Evolutionary conservation across 2,329 filamentous ascomycete genomes (phyloP), one percentile per base, ranked within the genome.

Genomic region (Pestalotiopsis sp.): DNA sequence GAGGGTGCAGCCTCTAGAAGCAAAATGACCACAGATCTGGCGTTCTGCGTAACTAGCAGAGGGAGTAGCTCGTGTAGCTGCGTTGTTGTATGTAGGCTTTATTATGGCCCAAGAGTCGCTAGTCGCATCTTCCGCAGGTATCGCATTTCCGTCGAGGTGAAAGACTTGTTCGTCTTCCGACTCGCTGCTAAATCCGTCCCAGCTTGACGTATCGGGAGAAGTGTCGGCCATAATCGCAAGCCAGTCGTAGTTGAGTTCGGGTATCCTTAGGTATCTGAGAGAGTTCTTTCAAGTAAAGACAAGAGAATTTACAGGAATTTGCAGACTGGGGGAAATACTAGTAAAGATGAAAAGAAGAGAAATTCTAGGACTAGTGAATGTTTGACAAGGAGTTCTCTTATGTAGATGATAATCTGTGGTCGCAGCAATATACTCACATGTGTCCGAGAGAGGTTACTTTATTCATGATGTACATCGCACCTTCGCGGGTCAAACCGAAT

Each of bases 161-260:
- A 57, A 65, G 17, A 52, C 11, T 14, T 55, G 63, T 25, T 65
- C 36, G 13, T 65, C 63, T n/a, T 57, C 49, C 25, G 59, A 61
- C 7, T 39, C 31, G 27, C 17, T 11, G 13, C 45, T 45, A 20
- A 65, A 17, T 20, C 57, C 45, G 14, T 55, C 63, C 63, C 63
- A 65, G 12, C 20, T 25, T 27, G 63, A 65, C 20, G 57, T 14
- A 17, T 55, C 49, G 23, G 63, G 63, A 13, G 45, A 55, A 23
- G 13, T 23, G 20, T 55, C 27, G 3, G 27, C 13, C 45, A 65
- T 65, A n/a, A 3, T 55, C 9, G 31, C 7, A 23, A 9, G 20
- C 11, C 5, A 20, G 41, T 23, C 13, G 4, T 57, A 2, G 20
- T 38, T 9, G 14, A 64, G 39, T 11, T 45, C 13, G 13, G 59